Base-by-base conservation (phyloP, 2,329 filamentous ascomycete species). In the Colletotrichum karsti region DNA sequence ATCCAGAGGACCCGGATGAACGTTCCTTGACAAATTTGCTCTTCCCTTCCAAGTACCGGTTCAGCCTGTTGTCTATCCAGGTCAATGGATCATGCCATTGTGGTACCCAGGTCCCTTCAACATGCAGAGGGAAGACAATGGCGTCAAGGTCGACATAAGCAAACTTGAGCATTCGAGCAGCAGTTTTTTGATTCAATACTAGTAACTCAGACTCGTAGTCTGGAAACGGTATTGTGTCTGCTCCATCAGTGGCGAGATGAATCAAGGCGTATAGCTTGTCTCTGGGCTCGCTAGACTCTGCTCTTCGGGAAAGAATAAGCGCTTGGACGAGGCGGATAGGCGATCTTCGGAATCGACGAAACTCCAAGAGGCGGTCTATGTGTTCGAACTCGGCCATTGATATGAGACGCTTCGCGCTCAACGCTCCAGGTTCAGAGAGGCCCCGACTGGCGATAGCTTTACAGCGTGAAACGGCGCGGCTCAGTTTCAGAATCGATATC, bases 331-430 rank as follows among this genome's bases (percentile, higher is more conserved):
- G 41, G 9, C 0, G 41, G 2, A 42, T 42, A 0, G 41, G 41
- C 2, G 41, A 42, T 4, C 22, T 9, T 13, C 41, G 41, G 13
- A 22, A 42, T 1, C 13, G 3, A 20, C 41, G 41, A 3, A 42
- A 42, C 3, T 20, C n/a, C 3, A 20, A 18, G 1, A 42, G 41
- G 0, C 41, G 41, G 1, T 42, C 41, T 1, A 22, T 20, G 18
- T 42, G 41, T 20, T 42, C 41, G n/a, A 42, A 42, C 2, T 18
- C 18, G 4, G 41, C 7, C 2, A 20, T 5, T 42, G 41, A 22
- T 0, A 2, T 20, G 5, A 42, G 12, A 1, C n/a, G 2, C 4
- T 7, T 42, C 13, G 18, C 9, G n/a, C n/a, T n/a, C n/a, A n/a
- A n/a, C n/a, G n/a, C 8, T 42, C 4, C n/a, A 1, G 5, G 4